phyloP scores from a whole-genome alignment of 345 rosid genomes.

The Fremontodendron californicum region DNA sequence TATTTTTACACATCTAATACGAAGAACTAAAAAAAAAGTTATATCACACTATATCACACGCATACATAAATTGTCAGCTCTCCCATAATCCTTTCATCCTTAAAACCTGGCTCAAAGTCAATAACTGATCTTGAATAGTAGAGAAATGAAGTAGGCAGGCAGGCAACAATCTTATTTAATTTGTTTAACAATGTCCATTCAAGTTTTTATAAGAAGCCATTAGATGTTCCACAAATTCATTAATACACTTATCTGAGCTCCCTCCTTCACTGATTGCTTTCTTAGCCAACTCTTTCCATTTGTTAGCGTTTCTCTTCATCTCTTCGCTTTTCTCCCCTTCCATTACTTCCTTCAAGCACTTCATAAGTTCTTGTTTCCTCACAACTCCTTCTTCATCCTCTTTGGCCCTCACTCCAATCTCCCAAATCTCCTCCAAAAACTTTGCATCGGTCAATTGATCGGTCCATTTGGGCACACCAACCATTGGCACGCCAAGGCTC shows the following conservation, averaged over 20 bases:
- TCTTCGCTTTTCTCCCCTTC: constrained; percentile 43
- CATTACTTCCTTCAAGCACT: constrained; percentile 60
- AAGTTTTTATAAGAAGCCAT: not conserved
- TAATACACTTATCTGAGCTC: constrained; percentile 40
- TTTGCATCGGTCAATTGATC: constrained; percentile 65
- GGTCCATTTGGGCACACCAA: constrained; percentile 58
- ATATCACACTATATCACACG: too few relatives aligned
- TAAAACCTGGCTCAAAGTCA: not conserved
- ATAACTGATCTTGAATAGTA: too few relatives aligned
- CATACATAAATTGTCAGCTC: too few relatives aligned
- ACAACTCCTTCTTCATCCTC: constrained; percentile 50
- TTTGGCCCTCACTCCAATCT: constrained; percentile 49
- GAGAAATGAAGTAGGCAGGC: too few relatives aligned
- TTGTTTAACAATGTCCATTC: not conserved
- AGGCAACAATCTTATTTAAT: too few relatives aligned
- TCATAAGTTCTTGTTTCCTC: constrained; percentile 42
- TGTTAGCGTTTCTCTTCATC: constrained; percentile 39
- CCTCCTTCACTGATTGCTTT: constrained; percentile 58
- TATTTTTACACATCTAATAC: too few relatives aligned
- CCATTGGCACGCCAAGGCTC: constrained; percentile 64
- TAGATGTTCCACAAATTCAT: constrained; percentile 44
- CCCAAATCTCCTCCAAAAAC: constrained; percentile 62
- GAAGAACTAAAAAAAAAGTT: too few relatives aligned
- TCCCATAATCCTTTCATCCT: too few relatives aligned
- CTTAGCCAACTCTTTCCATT: constrained; percentile 52